These are phyloP conservation scores for Aspergillus melleus DNA, from an alignment of 2,329 filamentous ascomycete genomes.

Conservation along the genomic window DNA sequence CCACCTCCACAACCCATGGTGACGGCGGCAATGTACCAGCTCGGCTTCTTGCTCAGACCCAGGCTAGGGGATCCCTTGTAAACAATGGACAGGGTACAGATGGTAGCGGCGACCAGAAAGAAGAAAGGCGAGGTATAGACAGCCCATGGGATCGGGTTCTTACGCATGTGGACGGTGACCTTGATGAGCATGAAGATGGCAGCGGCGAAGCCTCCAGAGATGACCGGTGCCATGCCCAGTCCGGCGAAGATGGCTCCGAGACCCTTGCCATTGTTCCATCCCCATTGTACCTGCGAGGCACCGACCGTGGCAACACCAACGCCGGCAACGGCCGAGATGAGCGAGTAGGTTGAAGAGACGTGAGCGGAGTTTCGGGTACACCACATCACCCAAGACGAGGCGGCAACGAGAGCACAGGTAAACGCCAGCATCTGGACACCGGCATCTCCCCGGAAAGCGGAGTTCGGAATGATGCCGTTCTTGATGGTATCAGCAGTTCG, in stretches of 20 bases:
- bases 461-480: constrained; percentile 68
- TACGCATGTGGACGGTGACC: constrained; percentile 67
- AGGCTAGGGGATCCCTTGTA: constrained; percentile 77
- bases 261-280: constrained; percentile 67
- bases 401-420: constrained; percentile 33
- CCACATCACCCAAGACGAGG: constrained; percentile 73
- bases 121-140: constrained; percentile 73
- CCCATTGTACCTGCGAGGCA: constrained; percentile 64
- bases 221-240: constrained; percentile 65
- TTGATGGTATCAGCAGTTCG: constrained; percentile 76
- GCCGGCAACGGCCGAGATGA: constrained; percentile 68
- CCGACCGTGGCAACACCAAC: constrained; percentile 69
- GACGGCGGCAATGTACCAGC: constrained; percentile 66
- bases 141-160: constrained; percentile 70
- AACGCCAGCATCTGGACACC: constrained; percentile 66
- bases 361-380: constrained; percentile 72
- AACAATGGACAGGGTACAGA: constrained; percentile 75
- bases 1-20: constrained; percentile 65
- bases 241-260: constrained; percentile 69
- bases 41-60: constrained; percentile 59
- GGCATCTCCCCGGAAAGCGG: constrained; percentile 60
- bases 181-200: constrained; percentile 74
- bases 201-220: constrained; percentile 65
- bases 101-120: constrained; percentile 72
- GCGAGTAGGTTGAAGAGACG: constrained; percentile 71